phyloP scores from a whole-genome alignment of 352 stramenopile genomes.

The Phytophthora vignae region DNA sequence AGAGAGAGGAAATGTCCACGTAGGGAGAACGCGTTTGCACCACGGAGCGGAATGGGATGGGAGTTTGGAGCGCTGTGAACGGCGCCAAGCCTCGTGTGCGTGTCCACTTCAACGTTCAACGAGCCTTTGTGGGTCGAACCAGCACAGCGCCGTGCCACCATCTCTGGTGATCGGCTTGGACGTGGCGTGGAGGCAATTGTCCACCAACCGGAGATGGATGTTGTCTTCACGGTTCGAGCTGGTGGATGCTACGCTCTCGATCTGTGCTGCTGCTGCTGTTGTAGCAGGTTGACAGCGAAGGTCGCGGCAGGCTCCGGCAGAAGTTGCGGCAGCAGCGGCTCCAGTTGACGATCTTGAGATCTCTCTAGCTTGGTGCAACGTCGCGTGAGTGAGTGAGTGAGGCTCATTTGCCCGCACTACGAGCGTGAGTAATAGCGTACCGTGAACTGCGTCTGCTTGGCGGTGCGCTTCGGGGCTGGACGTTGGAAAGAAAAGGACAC shows the following conservation, averaged over 20 bases:
- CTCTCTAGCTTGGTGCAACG: slow-evolving; percentile 30
- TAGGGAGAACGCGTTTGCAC: neutral
- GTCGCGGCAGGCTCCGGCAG: slow-evolving; percentile 49
- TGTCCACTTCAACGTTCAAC: slow-evolving; percentile 27
- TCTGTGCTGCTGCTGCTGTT: neutral
- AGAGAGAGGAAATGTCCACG: no score
- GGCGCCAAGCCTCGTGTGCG: neutral
- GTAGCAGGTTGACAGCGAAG: slow-evolving; percentile 50
- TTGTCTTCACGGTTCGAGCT: neutral
- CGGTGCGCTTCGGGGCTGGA: slow-evolving; percentile 23
- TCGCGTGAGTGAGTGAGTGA: neutral
- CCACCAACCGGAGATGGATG: neutral
- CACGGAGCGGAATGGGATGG: neutral
- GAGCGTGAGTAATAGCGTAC: slow-evolving; percentile 24
- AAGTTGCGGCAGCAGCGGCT: slow-evolving; percentile 49
- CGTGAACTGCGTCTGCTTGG: slow-evolving; percentile 36
- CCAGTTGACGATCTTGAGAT: slow-evolving; percentile 61
- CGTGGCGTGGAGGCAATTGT: slow-evolving; percentile 8
- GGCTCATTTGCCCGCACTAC: neutral
- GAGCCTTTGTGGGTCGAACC: slow-evolving; percentile 14
- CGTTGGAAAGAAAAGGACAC: slow-evolving; percentile 60
- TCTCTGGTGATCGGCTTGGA: slow-evolving; percentile 17
- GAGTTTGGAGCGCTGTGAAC: neutral
- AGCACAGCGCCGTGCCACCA: slow-evolving; percentile 15
- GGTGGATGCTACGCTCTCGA: neutral